phyloP scores from a whole-genome alignment of 345 rosid species.

The Sonneratia caseolaris region DNA sequence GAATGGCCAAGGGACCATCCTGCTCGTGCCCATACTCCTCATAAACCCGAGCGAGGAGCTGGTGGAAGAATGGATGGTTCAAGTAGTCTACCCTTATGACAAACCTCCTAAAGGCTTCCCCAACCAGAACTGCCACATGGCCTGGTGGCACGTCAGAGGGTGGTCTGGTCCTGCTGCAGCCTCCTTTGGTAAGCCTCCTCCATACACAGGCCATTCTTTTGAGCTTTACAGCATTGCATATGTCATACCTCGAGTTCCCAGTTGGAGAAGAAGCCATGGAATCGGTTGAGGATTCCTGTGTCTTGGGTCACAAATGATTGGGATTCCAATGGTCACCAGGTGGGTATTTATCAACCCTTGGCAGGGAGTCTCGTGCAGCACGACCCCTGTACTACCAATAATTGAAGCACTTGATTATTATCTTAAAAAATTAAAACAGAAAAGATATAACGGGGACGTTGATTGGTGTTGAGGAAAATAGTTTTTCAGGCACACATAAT shows the following conservation, averaged over 20 bases:
- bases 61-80: conserved; percentile 24
- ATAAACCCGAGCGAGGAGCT: conserved; percentile 22
- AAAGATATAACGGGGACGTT: background rate
- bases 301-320: background rate
- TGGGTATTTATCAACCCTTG: background rate
- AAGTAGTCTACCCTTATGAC: conserved; percentile 21
- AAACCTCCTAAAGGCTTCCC: conserved; percentile 20
- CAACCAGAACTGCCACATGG: conserved; percentile 25
- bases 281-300: background rate
- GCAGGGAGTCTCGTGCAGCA: background rate
- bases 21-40: conserved; percentile 18
- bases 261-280: conserved; percentile 11
- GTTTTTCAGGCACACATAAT: background rate
- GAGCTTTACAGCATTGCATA: conserved; percentile 22
- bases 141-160: conserved; percentile 26
- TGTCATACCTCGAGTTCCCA: conserved; percentile 10
- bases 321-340: background rate
- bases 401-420: background rate
- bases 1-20: conserved; percentile 25
- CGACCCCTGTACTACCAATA: background rate
- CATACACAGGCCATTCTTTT: conserved; percentile 13
- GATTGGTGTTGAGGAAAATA: background rate
- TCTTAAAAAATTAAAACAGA: background rate
- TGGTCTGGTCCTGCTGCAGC: conserved; percentile 14
- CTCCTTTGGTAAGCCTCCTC: conserved; percentile 15